Percentiles rank a stretch among this genome's conserved stretches.
Conservation (phyloP, 805 yeast genomes). For the Debaryomyces prosopidis region DNA sequence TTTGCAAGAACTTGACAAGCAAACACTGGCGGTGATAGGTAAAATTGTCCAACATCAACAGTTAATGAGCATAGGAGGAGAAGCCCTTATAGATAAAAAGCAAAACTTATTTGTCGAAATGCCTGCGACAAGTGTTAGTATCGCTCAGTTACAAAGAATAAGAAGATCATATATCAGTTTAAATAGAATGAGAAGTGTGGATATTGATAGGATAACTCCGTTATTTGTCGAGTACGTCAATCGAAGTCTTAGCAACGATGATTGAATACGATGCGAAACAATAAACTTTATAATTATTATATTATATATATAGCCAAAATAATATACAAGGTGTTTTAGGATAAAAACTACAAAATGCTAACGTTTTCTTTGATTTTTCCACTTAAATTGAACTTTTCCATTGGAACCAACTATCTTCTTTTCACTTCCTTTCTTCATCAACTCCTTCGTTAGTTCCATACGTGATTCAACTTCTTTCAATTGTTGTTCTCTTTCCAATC, state of each 20-base stretch:
- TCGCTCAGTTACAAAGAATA: slow-evolving; percentile 79
- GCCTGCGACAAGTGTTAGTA: slow-evolving; percentile 61
- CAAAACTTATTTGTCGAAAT: slow-evolving; percentile 53
- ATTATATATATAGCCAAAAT: neutral
- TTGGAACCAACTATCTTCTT: slow-evolving; percentile 66
- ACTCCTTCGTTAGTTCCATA: slow-evolving; percentile 77
- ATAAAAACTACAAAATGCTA: slow-evolving; percentile 13
- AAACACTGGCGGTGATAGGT: slow-evolving; percentile 64
- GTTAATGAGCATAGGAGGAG: slow-evolving; percentile 48
- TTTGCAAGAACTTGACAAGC: slow-evolving; percentile 72
- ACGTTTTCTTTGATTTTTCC: slow-evolving; percentile 78
- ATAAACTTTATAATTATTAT: neutral
- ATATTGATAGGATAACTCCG: slow-evolving; percentile 63
- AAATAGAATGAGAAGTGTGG: slow-evolving; percentile 77
- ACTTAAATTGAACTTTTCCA: slow-evolving; percentile 75
- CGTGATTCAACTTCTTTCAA: slow-evolving; percentile 66
- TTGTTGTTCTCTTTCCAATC: slow-evolving; percentile 70
- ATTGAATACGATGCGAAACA: neutral
- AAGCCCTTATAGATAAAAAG: slow-evolving; percentile 46
- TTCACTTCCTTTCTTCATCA: slow-evolving; percentile 88
- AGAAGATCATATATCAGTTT: slow-evolving; percentile 81
- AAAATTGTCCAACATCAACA: slow-evolving; percentile 65
- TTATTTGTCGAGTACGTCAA: slow-evolving; percentile 79
- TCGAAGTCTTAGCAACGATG: slow-evolving; percentile 50
- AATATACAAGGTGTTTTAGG: neutral